Percentiles rank a stretch among this genome's conserved stretches.
These are phyloP conservation scores for Debaryomyces singareniensis DNA, from an alignment of 1,139 yeast genomes.

Conservation along the genomic window DNA sequence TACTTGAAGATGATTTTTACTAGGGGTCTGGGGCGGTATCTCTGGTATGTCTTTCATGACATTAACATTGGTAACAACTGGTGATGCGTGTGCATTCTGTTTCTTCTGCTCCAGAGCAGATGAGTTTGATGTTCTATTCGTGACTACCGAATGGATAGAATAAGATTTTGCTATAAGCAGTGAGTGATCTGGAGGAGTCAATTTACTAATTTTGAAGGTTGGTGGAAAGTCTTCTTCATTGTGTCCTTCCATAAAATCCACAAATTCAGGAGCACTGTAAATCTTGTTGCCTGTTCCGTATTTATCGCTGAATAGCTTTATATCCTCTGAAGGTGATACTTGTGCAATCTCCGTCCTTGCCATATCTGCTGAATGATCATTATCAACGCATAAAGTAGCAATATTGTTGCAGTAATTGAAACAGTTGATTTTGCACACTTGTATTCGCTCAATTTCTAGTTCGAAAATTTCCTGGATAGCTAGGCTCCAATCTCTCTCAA, in stretches of 20 bases:
- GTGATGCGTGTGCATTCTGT: constrained; percentile 5
- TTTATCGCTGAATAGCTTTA: constrained; percentile 46
- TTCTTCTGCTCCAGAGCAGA: constrained; percentile 1
- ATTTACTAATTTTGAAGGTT: constrained; percentile 21
- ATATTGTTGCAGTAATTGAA: constrained; percentile 80
- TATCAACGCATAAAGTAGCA: constrained; percentile 72
- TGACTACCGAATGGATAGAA: constrained; percentile 20
- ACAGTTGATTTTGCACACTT: constrained; percentile 65
- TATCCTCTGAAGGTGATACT: constrained; percentile 58
- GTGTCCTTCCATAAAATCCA: constrained; percentile 35
- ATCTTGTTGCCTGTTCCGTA: constrained; percentile 66
- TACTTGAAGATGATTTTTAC: constrained; percentile 12
- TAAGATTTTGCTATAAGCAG: constrained; percentile 29
- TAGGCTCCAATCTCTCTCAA: constrained; percentile 75
- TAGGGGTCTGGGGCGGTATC: constrained; percentile 12
- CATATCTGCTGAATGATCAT: constrained; percentile 69
- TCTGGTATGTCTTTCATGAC: constrained; percentile 7
- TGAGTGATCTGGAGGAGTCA: constrained; percentile 30
- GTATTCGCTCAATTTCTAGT: constrained; percentile 74
- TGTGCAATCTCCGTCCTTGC: constrained; percentile 64
- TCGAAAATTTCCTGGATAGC: constrained; percentile 66
- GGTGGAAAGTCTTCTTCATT: constrained; percentile 17
- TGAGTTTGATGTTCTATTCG: constrained; percentile 3
- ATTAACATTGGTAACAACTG: constrained; percentile 5
- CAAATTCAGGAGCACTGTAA: constrained; percentile 45